Percentiles rank a stretch among this genome's conserved stretches.
Evolutionary conservation across 2,329 filamentous ascomycete species (phyloP).

Genomic region (Fonsecaea pedrosoi): DNA sequence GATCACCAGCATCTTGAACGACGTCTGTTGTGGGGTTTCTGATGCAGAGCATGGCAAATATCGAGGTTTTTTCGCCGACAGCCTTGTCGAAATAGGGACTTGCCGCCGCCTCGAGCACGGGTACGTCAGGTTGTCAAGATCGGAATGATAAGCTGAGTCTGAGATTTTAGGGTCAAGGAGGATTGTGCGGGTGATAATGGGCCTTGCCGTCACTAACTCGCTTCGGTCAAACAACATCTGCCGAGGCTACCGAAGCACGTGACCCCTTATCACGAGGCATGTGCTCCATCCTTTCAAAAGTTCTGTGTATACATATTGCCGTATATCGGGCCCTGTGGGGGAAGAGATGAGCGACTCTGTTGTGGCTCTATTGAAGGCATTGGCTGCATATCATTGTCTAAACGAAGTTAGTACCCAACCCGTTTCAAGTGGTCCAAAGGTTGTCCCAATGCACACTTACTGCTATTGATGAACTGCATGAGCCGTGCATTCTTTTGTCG

Average conservation of each 20-base stretch:
- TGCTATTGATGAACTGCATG: constrained; percentile 21
- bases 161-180: constrained; percentile 3
- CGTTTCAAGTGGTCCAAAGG: not conserved
- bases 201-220: constrained; percentile 9
- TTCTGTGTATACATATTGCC: constrained; percentile 13
- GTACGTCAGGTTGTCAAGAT: constrained; percentile 7
- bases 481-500: constrained; percentile 30
- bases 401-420: not conserved
- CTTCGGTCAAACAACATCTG: constrained; percentile 5
- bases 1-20: constrained; percentile 38
- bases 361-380: constrained; percentile 9
- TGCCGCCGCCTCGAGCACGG: not conserved
- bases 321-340: constrained; percentile 20
- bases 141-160: constrained; percentile 4
- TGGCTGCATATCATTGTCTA: constrained; percentile 14
- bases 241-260: not conserved
- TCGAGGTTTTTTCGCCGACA: not conserved
- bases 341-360: constrained; percentile 17
- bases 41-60: constrained; percentile 21
- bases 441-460: constrained; percentile 8
- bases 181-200: constrained; percentile 17
- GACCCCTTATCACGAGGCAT: not conserved
- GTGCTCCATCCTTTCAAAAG: not conserved
- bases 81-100: not conserved
- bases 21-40: constrained; percentile 10